These are phyloP conservation scores for Marchantia polymorpha DNA, from an alignment of 225 moss, liverwort and hornwort genomes.

Conservation along the genomic window DNA sequence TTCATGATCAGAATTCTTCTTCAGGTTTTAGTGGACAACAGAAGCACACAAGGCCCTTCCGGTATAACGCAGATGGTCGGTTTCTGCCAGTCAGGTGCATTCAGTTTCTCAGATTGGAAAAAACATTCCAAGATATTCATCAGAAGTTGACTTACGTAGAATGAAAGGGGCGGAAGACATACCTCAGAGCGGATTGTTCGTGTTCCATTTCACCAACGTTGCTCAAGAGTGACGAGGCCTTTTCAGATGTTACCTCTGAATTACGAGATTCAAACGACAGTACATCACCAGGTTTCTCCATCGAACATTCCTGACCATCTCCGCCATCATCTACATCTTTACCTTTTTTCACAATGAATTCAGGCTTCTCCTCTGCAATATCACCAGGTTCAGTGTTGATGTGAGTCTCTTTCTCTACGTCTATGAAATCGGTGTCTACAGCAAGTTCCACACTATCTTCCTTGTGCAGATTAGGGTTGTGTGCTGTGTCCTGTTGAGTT, in stretches of 20 bases:
- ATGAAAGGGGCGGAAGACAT: not conserved
- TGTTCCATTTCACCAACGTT: not conserved
- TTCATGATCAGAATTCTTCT: not conserved
- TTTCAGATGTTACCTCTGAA: not conserved
- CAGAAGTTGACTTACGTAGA: not conserved
- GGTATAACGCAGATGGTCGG: not conserved
- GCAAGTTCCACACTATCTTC: not conserved
- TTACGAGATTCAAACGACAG: not conserved
- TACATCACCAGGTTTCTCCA: not conserved
- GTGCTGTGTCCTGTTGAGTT: not conserved
- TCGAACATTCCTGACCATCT: not conserved
- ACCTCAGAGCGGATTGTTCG: conserved; percentile 1
- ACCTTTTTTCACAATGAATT: not conserved
- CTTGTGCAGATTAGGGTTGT: not conserved
- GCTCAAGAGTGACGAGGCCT: not conserved
- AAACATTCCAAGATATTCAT: not conserved
- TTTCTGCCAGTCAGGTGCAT: conserved; percentile 1
- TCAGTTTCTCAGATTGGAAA: not conserved
- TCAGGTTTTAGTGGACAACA: conserved; percentile 5
- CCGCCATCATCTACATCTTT: not conserved
- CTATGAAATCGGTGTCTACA: not conserved
- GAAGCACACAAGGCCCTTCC: conserved; percentile 12
- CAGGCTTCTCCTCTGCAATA: conserved; percentile 12
- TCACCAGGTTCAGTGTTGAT: conserved; percentile 4
- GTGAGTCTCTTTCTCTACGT: conserved; percentile 4